phyloP scores from a whole-genome alignment of 2,329 filamentous ascomycete species.

The Huntiella decipiens region DNA sequence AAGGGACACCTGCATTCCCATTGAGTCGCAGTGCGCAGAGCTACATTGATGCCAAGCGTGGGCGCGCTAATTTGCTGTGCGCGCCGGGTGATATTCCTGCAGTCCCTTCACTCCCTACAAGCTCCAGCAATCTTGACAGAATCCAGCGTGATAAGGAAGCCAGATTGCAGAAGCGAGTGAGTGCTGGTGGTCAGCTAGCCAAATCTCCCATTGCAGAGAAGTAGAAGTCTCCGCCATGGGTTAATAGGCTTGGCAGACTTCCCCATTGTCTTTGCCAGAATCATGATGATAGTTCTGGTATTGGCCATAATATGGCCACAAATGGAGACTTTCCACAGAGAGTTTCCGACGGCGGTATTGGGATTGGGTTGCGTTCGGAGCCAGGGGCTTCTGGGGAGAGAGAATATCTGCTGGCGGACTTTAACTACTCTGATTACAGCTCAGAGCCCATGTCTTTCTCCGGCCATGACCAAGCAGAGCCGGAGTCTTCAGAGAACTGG shows the following conservation, averaged over 20 bases:
- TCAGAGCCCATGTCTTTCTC: no score
- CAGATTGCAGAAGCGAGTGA: slow-evolving; percentile 59
- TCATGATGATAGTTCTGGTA: background rate
- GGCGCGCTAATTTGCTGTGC: slow-evolving; percentile 25
- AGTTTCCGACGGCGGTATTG: no score
- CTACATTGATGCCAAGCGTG: slow-evolving; percentile 65
- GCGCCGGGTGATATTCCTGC: slow-evolving; percentile 30
- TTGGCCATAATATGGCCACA: no score
- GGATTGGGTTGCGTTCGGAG: no score
- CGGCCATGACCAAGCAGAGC: no score
- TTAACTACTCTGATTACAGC: no score
- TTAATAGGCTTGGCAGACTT: slow-evolving; percentile 11
- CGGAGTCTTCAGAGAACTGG: no score
- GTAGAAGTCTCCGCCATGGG: slow-evolving; percentile 24
- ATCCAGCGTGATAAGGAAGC: slow-evolving; percentile 44
- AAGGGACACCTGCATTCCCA: slow-evolving; percentile 58
- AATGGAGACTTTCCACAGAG: no score
- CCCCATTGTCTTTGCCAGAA: slow-evolving; percentile 4
- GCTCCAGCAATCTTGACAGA: slow-evolving; percentile 21
- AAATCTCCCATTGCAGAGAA: slow-evolving; percentile 44
- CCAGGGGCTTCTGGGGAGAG: no score
- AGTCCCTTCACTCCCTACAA: slow-evolving; percentile 32
- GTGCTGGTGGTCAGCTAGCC: slow-evolving; percentile 54
- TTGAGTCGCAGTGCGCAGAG: slow-evolving; percentile 61
- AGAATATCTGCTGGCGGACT: no score